A percentile compares a stretch with the other conserved stretches of the same genome.
phyloP scores from a whole-genome alignment of 83 land plant genomes.

The Diphasiastrum complanatum region DNA sequence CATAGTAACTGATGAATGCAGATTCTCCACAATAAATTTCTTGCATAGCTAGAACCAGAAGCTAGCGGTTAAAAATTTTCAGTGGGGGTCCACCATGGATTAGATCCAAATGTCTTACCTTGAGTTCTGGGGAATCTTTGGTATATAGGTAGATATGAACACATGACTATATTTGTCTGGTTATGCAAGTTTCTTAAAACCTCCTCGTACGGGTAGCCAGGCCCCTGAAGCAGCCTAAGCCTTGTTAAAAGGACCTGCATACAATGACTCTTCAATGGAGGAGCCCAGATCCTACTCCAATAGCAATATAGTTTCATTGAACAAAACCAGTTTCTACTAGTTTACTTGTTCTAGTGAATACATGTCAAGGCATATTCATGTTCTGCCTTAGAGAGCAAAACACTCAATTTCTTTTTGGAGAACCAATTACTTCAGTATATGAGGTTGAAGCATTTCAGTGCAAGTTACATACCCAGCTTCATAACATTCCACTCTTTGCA shows the following conservation, averaged over 20 bases:
- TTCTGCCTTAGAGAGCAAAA: too few species aligned
- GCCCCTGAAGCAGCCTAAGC: slow-evolving; percentile 52
- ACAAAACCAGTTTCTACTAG: too few species aligned
- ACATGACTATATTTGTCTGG: slow-evolving; percentile 70
- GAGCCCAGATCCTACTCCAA: too few species aligned
- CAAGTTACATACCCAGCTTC: too few species aligned
- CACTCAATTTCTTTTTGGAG: too few species aligned
- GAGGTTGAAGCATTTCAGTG: too few species aligned
- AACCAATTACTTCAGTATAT: too few species aligned
- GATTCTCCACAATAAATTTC: background rate
- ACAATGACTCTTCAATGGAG: slow-evolving; percentile 1
- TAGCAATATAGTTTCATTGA: too few species aligned
- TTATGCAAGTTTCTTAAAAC: slow-evolving; percentile 61
- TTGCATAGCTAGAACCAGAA: background rate
- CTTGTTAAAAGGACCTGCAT: slow-evolving; percentile 67
- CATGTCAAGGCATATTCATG: too few species aligned
- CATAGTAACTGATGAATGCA: background rate
- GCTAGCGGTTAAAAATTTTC: too few species aligned
- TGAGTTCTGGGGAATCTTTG: slow-evolving; percentile 50
- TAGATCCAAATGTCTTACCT: slow-evolving; percentile 36
- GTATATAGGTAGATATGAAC: slow-evolving; percentile 64
- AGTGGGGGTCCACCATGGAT: background rate
- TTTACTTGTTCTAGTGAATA: too few species aligned
- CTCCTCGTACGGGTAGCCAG: slow-evolving; percentile 82
- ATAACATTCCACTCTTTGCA: too few species aligned